Percentiles rank a stretch among this genome's conserved stretches.
Conservation (phyloP, 1,139 yeast species). For the Sugiyamaella grinbergsii region DNA sequence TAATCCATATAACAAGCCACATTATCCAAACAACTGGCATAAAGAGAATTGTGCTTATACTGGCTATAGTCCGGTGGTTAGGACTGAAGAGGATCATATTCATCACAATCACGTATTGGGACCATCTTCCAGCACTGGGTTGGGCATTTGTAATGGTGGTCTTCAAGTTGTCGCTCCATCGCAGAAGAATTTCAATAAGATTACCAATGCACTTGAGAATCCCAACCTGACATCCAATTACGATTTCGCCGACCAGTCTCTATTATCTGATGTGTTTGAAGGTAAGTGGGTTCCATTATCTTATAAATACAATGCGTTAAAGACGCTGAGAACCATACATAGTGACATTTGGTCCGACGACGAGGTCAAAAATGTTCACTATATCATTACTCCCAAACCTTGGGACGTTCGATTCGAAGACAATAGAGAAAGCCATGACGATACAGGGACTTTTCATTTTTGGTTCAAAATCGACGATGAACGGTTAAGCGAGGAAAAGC, state of each 20-base stretch:
- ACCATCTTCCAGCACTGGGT: slow-evolving; percentile 47
- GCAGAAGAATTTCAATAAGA: slow-evolving; percentile 42
- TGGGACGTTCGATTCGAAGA: slow-evolving; percentile 49
- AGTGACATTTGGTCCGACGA: slow-evolving; percentile 49
- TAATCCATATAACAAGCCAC: slow-evolving; percentile 53
- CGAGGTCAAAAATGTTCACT: slow-evolving; percentile 56
- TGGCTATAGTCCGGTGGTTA: slow-evolving; percentile 34
- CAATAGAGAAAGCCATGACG: slow-evolving; percentile 34
- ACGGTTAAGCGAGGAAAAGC: slow-evolving; percentile 39
- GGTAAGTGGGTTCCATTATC: slow-evolving; percentile 53
- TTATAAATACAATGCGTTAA: slow-evolving; percentile 55
- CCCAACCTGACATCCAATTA: slow-evolving; percentile 46
- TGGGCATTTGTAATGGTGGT: slow-evolving; percentile 58
- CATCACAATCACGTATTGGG: slow-evolving; percentile 42
- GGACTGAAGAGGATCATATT: slow-evolving; percentile 2
- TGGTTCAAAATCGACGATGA: slow-evolving; percentile 43
- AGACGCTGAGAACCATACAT: slow-evolving; percentile 51
- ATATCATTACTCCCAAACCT: slow-evolving; percentile 58
- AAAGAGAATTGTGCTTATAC: slow-evolving; percentile 54
- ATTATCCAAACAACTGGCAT: slow-evolving; percentile 57
- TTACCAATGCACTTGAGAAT: slow-evolving; percentile 44
- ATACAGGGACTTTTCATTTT: slow-evolving; percentile 40
- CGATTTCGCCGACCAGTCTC: slow-evolving; percentile 60
- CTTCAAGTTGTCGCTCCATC: slow-evolving; percentile 52
- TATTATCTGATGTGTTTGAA: slow-evolving; percentile 53